Conservation (phyloP, 352 stramenopile species). For the Phytophthora constricta region DNA sequence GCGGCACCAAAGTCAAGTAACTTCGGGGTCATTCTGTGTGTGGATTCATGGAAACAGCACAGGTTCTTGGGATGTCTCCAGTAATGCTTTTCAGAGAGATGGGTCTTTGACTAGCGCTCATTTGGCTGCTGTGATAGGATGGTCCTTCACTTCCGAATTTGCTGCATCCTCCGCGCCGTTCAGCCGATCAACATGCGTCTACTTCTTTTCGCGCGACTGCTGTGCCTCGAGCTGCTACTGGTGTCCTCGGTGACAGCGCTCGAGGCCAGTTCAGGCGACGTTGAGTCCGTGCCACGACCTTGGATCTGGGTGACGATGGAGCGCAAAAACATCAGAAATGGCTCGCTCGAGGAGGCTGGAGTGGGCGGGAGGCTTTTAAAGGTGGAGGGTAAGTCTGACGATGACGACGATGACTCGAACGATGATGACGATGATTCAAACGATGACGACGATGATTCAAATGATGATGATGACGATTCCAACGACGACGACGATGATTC, state of each 20-base stretch:
- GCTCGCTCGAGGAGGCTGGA: not conserved
- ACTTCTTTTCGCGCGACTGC: not conserved
- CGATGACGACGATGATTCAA: too few relatives aligned
- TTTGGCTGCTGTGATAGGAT: not conserved
- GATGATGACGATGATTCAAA: too few relatives aligned
- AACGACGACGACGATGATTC: constrained; percentile 20
- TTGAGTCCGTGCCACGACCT: constrained; percentile 9
- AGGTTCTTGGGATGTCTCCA: too few relatives aligned
- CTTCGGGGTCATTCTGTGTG: too few relatives aligned
- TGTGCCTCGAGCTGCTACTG: not conserved
- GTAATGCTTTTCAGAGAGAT: too few relatives aligned
- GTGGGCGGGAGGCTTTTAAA: constrained; percentile 1
- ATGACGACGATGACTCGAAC: too few relatives aligned
- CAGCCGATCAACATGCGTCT: not conserved
- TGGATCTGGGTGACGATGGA: constrained; percentile 1
- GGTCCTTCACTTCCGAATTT: not conserved
- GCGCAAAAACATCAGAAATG: not conserved
- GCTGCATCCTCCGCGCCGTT: not conserved
- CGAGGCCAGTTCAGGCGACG: not conserved
- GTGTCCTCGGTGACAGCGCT: not conserved
- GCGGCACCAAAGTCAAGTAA: too few relatives aligned
- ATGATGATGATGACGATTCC: too few relatives aligned
- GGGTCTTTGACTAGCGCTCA: too few relatives aligned
- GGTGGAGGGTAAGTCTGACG: constrained; percentile 19
- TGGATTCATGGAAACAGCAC: too few relatives aligned